These are phyloP conservation scores for Yamadazyma laniorum DNA, from an alignment of 805 yeast species.

Conservation along the genomic window DNA sequence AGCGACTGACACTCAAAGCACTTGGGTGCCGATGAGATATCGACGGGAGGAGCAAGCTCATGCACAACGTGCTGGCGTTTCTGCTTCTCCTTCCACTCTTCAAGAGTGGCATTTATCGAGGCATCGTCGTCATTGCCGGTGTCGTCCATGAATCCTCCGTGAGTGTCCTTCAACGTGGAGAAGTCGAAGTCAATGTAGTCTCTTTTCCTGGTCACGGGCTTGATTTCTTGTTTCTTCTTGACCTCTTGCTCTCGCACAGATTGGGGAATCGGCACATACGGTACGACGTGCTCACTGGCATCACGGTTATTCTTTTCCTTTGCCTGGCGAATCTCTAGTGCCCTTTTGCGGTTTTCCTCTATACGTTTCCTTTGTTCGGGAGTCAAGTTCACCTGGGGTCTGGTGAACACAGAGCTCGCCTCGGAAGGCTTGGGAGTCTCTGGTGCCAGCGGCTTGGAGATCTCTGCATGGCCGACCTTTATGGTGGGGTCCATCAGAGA, in stretches of 20 bases:
- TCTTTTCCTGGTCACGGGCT: conserved; percentile 47
- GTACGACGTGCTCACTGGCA: conserved; percentile 23
- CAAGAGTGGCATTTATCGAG: conserved; percentile 24
- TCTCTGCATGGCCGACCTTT: neutral
- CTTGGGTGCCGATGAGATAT: conserved; percentile 69
- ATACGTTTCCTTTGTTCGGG: conserved; percentile 50
- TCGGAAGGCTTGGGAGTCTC: neutral
- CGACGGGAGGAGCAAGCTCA: conserved; percentile 71
- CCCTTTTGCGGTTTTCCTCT: conserved; percentile 53
- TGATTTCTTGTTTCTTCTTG: conserved; percentile 3
- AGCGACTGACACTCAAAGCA: conserved; percentile 81
- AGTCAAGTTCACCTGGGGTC: conserved; percentile 31
- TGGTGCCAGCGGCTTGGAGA: neutral
- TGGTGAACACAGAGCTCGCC: neutral
- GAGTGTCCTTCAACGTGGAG: conserved; percentile 82
- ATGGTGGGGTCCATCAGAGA: conserved; percentile 7
- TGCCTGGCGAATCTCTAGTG: conserved; percentile 43
- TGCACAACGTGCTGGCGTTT: conserved; percentile 35
- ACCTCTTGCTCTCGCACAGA: conserved; percentile 4
- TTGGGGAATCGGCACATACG: conserved; percentile 14
- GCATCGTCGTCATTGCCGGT: conserved; percentile 12
- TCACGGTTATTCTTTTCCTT: conserved; percentile 36
- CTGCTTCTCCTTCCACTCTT: conserved; percentile 51
- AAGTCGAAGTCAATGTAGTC: conserved; percentile 85
- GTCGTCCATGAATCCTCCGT: conserved; percentile 75